Conservation (phyloP, 2,329 filamentous ascomycete genomes). For the Neofusicoccum sp. region DNA sequence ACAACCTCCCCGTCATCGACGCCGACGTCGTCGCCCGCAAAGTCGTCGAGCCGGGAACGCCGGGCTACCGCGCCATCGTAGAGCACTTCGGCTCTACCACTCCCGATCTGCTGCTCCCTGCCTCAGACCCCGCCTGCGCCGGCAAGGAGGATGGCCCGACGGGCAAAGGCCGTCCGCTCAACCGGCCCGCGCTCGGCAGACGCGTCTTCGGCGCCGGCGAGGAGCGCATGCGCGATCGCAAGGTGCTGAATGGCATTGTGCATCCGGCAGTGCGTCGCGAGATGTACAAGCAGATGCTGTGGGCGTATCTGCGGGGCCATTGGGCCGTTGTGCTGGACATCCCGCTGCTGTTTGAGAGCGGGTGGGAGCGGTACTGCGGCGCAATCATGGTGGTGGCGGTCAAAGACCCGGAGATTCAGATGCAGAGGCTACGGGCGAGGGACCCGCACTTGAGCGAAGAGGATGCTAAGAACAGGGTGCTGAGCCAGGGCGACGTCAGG, state of each 20-base stretch:
- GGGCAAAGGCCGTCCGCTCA: slow-evolving; percentile 71
- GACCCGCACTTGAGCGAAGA: slow-evolving; percentile 77
- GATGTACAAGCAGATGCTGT: slow-evolving; percentile 74
- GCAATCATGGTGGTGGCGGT: slow-evolving; percentile 86
- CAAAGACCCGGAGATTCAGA: slow-evolving; percentile 74
- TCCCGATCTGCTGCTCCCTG: slow-evolving; percentile 75
- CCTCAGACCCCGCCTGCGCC: slow-evolving; percentile 39
- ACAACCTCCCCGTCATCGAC: slow-evolving; percentile 88
- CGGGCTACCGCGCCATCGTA: slow-evolving; percentile 80
- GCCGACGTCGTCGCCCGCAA: slow-evolving; percentile 89
- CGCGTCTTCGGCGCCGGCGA: slow-evolving; percentile 81
- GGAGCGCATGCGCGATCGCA: slow-evolving; percentile 68
- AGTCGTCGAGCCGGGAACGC: slow-evolving; percentile 89
- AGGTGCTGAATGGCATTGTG: slow-evolving; percentile 81
- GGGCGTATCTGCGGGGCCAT: slow-evolving; percentile 68
- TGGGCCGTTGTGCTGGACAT: slow-evolving; percentile 94
- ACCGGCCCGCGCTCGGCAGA: slow-evolving; percentile 79
- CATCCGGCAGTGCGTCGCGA: slow-evolving; percentile 84
- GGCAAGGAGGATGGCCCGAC: slow-evolving; percentile 54
- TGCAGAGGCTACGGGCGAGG: slow-evolving; percentile 70
- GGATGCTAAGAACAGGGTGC: slow-evolving; percentile 83
- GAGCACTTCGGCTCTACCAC: slow-evolving; percentile 77
- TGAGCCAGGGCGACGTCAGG: slow-evolving; percentile 80
- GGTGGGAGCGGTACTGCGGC: slow-evolving; percentile 81
- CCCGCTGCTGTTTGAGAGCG: slow-evolving; percentile 85